These are phyloP conservation scores for Lodderomyces jiufengensis DNA, from an alignment of 1,139 yeast genomes.

Conservation along the genomic window DNA sequence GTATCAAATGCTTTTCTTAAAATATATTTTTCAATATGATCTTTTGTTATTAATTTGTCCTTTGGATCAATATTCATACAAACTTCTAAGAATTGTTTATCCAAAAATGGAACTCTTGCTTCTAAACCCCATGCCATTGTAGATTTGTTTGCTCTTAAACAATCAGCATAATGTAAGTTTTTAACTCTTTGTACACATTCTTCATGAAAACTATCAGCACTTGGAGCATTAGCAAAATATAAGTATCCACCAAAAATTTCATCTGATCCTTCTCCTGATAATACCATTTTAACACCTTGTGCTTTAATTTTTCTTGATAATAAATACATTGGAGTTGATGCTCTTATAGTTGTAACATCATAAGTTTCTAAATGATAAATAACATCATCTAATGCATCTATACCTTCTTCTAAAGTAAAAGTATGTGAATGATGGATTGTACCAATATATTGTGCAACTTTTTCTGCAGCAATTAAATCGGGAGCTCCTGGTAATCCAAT, in stretches of 20 bases:
- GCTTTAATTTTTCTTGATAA: constrained; percentile 96
- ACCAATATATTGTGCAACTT: constrained; percentile 93
- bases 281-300: constrained; percentile 98
- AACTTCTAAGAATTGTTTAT: constrained; percentile 84
- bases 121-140: constrained; percentile 99
- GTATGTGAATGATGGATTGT: constrained; percentile 97
- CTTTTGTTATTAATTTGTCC: constrained; percentile 75
- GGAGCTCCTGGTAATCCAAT: constrained; percentile 98
- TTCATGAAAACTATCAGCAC: constrained; percentile 84
- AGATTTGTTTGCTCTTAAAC: constrained; percentile 97
- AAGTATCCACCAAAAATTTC: constrained; percentile 98
- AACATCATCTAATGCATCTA: constrained; percentile 92
- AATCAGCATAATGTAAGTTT: constrained; percentile 95
- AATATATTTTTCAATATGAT: constrained; percentile 86
- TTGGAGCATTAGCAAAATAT: constrained; percentile 96
- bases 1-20: constrained; percentile 97
- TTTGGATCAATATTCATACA: constrained; percentile 93
- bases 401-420: constrained; percentile 92
- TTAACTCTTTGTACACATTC: constrained; percentile 95
- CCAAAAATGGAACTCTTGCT: constrained; percentile 99
- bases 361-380: constrained; percentile 94
- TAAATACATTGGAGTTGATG: constrained; percentile 98
- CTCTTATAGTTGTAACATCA: constrained; percentile 98
- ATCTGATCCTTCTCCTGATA: constrained; percentile 98
- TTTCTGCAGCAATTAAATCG: constrained; percentile 92